Evolutionary conservation across 192 early-diverging fungal species (phyloP).

Genomic region (Coemansia sp.): DNA sequence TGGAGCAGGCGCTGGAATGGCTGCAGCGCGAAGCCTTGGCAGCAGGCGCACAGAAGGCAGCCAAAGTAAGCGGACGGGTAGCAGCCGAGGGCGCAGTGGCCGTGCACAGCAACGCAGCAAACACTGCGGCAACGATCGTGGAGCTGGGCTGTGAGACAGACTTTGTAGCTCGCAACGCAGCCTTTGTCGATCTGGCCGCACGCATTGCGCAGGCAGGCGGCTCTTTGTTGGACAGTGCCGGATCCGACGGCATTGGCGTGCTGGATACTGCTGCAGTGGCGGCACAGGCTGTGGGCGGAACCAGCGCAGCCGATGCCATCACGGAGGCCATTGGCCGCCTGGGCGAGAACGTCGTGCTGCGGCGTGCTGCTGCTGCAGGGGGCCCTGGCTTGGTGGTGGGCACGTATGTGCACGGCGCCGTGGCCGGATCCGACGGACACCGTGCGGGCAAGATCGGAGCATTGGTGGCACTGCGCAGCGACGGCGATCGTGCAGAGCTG

Average conservation of each 20-base stretch:
- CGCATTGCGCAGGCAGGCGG: conserved; percentile 26
- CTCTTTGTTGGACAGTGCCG: conserved; percentile 6
- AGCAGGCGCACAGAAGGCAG: conserved; percentile 72
- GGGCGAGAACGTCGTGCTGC: conserved; percentile 86
- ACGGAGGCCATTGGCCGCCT: conserved; percentile 78
- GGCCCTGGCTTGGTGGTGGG: conserved; percentile 45
- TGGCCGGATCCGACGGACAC: conserved; percentile 14
- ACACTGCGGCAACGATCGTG: conserved; percentile 60
- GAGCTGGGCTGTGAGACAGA: conserved; percentile 90
- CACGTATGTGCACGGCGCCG: conserved; percentile 73
- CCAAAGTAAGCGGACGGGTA: conserved; percentile 74
- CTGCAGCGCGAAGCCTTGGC: conserved; percentile 69
- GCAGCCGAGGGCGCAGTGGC: conserved; percentile 73
- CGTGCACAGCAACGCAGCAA: conserved; percentile 47
- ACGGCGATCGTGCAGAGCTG: conserved; percentile 30
- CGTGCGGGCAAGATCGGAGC: conserved; percentile 77
- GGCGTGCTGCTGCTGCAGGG: conserved; percentile 55
- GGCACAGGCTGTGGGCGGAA: conserved; percentile 11
- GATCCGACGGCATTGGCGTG: not conserved
- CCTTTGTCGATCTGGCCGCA: conserved; percentile 72
- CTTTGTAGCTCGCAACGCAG: conserved; percentile 83
- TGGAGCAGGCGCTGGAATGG: conserved; percentile 76
- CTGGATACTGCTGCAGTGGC: not conserved
- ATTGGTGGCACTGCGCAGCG: conserved; percentile 61
- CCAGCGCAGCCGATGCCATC: conserved; percentile 63